Evolutionary conservation across 2,329 filamentous ascomycete genomes (phyloP).

Genomic region (Pseudogymnoascus sp.): DNA sequence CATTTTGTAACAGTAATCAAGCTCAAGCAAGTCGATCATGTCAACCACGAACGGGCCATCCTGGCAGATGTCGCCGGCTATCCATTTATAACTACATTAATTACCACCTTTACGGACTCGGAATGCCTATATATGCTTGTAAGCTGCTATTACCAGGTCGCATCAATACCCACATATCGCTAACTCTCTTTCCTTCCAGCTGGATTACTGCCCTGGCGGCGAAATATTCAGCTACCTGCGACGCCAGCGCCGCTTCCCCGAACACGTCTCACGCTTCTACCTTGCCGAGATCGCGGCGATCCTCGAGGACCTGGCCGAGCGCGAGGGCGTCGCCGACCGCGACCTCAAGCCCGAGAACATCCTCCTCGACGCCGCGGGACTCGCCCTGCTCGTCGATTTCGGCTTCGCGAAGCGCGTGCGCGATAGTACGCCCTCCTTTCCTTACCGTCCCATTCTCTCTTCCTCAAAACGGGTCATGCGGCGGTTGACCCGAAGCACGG

Average conservation of each 20-base stretch:
- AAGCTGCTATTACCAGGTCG: slow-evolving; percentile 21
- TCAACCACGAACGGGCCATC: slow-evolving; percentile 74
- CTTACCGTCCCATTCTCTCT: slow-evolving; percentile 10
- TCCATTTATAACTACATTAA: slow-evolving; percentile 75
- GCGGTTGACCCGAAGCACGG: slow-evolving; percentile 3
- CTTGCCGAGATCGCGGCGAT: slow-evolving; percentile 82
- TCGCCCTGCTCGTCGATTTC: slow-evolving; percentile 79
- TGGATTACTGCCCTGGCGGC: slow-evolving; percentile 77
- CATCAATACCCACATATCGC: background rate
- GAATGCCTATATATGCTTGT: slow-evolving; percentile 75
- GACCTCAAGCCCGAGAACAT: slow-evolving; percentile 82
- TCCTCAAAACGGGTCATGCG: slow-evolving; percentile 3
- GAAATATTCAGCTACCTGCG: slow-evolving; percentile 81
- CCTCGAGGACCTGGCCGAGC: slow-evolving; percentile 72
- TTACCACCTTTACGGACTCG: slow-evolving; percentile 71
- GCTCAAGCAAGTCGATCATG: slow-evolving; percentile 81
- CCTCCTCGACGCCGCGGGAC: slow-evolving; percentile 67
- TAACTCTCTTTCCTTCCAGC: slow-evolving; percentile 26
- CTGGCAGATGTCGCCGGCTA: slow-evolving; percentile 71
- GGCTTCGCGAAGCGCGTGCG: slow-evolving; percentile 77
- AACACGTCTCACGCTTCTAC: slow-evolving; percentile 73
- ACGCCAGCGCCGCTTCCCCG: slow-evolving; percentile 71
- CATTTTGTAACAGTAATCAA: slow-evolving; percentile 53
- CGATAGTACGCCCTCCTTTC: slow-evolving; percentile 35
- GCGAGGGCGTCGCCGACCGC: slow-evolving; percentile 72